phyloP scores from a whole-genome alignment of 2,329 filamentous ascomycete genomes.

The Gaeumannomyces sp. region DNA sequence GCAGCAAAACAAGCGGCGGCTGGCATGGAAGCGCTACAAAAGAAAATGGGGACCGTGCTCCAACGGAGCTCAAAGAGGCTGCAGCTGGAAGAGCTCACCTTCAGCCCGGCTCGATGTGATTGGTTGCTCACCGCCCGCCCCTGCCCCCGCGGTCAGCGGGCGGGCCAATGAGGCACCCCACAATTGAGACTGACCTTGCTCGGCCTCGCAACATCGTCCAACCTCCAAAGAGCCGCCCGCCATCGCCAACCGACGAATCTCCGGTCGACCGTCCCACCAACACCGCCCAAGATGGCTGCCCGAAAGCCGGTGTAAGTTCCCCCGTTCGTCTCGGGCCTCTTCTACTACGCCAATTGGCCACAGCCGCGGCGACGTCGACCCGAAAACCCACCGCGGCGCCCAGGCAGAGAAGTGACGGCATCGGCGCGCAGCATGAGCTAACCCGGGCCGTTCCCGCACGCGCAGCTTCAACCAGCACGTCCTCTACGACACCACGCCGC shows the following conservation, averaged over 20 bases:
- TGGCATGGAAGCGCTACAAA: neutral
- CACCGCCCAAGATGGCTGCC: conserved; percentile 48
- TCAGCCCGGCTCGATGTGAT: conserved; percentile 12
- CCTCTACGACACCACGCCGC: conserved; percentile 92
- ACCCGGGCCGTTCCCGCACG: conserved; percentile 6
- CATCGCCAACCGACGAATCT: conserved; percentile 12
- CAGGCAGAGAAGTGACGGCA: conserved; percentile 20
- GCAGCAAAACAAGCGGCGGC: neutral
- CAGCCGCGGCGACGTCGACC: neutral
- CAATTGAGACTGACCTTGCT: conserved; percentile 7
- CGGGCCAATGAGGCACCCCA: conserved; percentile 17
- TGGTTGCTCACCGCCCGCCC: conserved; percentile 12
- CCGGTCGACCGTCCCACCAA: conserved; percentile 19
- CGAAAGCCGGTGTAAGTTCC: conserved; percentile 51
- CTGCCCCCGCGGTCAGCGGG: conserved; percentile 8
- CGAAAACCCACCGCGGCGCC: conserved; percentile 8
- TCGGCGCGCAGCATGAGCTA: neutral
- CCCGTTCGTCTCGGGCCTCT: neutral
- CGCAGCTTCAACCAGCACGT: conserved; percentile 86
- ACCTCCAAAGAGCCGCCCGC: conserved; percentile 13
- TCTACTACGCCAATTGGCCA: conserved; percentile 14
- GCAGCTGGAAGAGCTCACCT: neutral
- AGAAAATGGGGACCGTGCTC: neutral
- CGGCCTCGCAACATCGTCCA: neutral
- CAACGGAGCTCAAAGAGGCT: neutral